Base-by-base conservation (phyloP, 2,329 filamentous ascomycete genomes). In the Fusarium drepaniforme region DNA sequence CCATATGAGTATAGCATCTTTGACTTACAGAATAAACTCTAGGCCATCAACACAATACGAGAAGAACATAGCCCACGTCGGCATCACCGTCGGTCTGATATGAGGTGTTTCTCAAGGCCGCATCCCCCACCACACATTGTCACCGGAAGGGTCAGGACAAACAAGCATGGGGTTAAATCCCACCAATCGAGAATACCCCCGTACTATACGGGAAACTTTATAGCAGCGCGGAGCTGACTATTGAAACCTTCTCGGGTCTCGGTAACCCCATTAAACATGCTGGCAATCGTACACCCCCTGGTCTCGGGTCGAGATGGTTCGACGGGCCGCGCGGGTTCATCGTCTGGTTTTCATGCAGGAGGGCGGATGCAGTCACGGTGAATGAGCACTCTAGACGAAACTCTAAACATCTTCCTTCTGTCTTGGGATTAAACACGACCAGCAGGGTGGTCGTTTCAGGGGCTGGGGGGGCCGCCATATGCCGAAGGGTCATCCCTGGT, bases 401-500 rank as follows among this genome's bases (percentile, higher is more conserved):
- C 53, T 51, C 38, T 60, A 60, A 66, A 38, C 33, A 42, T 21
- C 28, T 28, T 37, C 51, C n/a, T 59, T 37, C 42, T 18, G 3
- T 40, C 53, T 11, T 49, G 4, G 53, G 64, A 59, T 49, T 38
- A 23, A 51, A 25, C 28, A 25, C 42, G 64, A 16, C 15, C 28
- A n/a, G n/a, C 28, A 40, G 40, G 30, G 13, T 42, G 49, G 28
- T 33, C 7, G 49, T 21, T 40, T 60, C 53, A 60, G 49, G 49
- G 46, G 46, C n/a, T 8, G 30, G 23, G 28, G 42, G 25, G 33
- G 25, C 25, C 25, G 25, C 33, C 33, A 53, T 49, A 21, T 66
- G 51, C 42, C 64, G 64, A 51, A 25, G 42, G 63, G 28, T 28
- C 21, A 60, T 38, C 56, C 51, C 42, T 44, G 53, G 35, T 60